Evolutionary conservation across 1,284 basidiomycete genomes (phyloP).

Genomic region (Athelia psychrophila): DNA sequence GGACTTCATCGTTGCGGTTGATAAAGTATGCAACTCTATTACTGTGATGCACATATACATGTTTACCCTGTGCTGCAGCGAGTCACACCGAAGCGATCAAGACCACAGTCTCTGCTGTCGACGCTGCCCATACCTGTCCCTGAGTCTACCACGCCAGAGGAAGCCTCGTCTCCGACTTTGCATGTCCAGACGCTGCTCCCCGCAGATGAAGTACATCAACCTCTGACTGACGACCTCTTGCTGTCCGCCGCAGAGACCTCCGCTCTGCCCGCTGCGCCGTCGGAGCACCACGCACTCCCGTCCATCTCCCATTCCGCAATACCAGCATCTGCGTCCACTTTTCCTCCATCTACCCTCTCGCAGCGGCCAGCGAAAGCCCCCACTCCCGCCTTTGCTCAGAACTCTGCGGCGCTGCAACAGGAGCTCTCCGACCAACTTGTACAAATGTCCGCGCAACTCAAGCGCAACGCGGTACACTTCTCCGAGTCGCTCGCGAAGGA

Average conservation of each 20-base stretch:
- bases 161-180: constrained; percentile 11
- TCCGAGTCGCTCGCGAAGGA: constrained; percentile 63
- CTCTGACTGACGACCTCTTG: constrained; percentile 26
- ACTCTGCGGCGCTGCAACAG: constrained; percentile 63
- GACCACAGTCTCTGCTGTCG: constrained; percentile 35
- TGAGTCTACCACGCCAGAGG: constrained; percentile 5
- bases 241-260: constrained; percentile 26
- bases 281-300: constrained; percentile 17
- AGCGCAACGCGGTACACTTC: constrained; percentile 71
- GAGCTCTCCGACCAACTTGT: constrained; percentile 72
- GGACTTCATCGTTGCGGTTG: constrained; percentile 42
- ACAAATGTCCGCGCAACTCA: constrained; percentile 75
- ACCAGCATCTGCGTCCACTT: constrained; percentile 20
- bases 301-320: constrained; percentile 18
- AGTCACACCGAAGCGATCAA: constrained; percentile 33
- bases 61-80: constrained; percentile 19
- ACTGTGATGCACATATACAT: not conserved
- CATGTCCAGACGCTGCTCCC: constrained; percentile 11
- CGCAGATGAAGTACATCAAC: constrained; percentile 12
- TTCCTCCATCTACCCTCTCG: constrained; percentile 14
- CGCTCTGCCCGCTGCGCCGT: constrained; percentile 16
- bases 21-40: constrained; percentile 39
- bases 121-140: constrained; percentile 25
- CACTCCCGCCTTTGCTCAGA: constrained; percentile 47
- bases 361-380: constrained; percentile 25